These are phyloP conservation scores for Fraxinus anomala DNA, from an alignment of 257 asterid species.

Conservation along the genomic window DNA sequence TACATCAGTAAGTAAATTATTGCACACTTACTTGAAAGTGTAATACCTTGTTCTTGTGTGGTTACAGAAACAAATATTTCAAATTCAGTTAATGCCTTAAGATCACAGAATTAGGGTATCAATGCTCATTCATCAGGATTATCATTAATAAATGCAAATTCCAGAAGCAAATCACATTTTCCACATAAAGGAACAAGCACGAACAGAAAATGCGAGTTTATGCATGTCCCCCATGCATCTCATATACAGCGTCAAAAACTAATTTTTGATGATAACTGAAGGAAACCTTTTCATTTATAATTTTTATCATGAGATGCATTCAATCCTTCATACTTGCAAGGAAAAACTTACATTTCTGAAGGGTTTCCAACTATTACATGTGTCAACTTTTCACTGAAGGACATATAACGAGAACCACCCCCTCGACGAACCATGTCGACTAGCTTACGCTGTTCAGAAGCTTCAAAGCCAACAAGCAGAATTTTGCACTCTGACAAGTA, in stretches of 20 bases:
- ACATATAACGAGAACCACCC: constrained; percentile 96
- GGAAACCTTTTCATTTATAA: constrained; percentile 18
- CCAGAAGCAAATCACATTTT: not conserved
- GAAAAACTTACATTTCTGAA: constrained; percentile 67
- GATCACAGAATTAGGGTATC: not conserved
- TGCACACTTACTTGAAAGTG: constrained; percentile 12
- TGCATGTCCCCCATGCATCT: constrained; percentile 6
- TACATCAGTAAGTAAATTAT: not conserved
- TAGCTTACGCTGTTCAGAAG: constrained; percentile 75
- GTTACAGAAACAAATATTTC: not conserved
- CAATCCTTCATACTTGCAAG: constrained; percentile 26
- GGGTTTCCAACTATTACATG: constrained; percentile 90
- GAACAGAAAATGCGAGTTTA: not conserved
- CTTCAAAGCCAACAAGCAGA: constrained; percentile 77
- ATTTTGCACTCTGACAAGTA: constrained; percentile 94
- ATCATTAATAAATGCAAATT: not conserved
- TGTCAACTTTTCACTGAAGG: constrained; percentile 74
- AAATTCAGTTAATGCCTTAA: not conserved
- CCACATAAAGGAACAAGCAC: not conserved
- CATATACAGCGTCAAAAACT: constrained; percentile 15
- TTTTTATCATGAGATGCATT: constrained; percentile 21
- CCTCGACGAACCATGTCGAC: constrained; percentile 91
- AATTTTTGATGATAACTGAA: constrained; percentile 12
- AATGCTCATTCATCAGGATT: not conserved
- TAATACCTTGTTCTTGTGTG: constrained; percentile 3